Percentiles rank a stretch among this genome's conserved stretches.
These are phyloP conservation scores for Barnettozyma californica DNA, from an alignment of 805 yeast genomes.

Conservation along the genomic window DNA sequence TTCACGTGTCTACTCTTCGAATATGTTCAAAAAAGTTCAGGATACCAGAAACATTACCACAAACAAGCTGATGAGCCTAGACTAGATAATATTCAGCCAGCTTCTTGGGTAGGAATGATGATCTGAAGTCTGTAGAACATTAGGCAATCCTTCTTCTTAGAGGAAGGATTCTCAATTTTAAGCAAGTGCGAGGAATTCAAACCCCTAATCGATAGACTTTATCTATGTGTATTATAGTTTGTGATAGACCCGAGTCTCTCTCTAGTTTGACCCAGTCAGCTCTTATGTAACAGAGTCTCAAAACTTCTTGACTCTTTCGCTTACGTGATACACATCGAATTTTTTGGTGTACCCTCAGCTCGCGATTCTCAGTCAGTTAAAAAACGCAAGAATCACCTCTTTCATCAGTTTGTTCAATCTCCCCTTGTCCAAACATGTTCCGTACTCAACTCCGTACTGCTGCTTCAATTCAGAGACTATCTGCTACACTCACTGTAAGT, in stretches of 20 bases:
- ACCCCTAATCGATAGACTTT: too few species aligned
- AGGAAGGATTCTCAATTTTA: too few species aligned
- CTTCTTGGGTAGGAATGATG: too few species aligned
- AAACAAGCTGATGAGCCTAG: too few species aligned
- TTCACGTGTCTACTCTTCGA: conserved; percentile 9
- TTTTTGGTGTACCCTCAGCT: not conserved
- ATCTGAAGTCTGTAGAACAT: too few species aligned
- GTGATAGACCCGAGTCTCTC: not conserved
- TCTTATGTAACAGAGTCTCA: not conserved
- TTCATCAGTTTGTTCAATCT: not conserved
- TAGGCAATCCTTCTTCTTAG: too few species aligned
- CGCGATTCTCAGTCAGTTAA: not conserved
- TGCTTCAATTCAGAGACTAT: conserved; percentile 2
- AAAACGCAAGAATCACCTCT: not conserved
- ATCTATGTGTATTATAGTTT: too few species aligned
- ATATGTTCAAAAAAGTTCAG: conserved; percentile 10
- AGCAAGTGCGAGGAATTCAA: too few species aligned
- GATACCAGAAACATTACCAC: not conserved
- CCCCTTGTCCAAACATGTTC: conserved; percentile 1
- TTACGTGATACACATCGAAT: not conserved
- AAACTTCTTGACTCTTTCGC: not conserved
- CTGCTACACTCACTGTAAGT: conserved; percentile 4
- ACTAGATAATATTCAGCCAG: not conserved
- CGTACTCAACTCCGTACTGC: conserved; percentile 6
- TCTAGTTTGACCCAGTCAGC: not conserved